Evolutionary conservation across 2,329 filamentous ascomycete species (phyloP).

Genomic region (Penicillium aurantiogriseum): DNA sequence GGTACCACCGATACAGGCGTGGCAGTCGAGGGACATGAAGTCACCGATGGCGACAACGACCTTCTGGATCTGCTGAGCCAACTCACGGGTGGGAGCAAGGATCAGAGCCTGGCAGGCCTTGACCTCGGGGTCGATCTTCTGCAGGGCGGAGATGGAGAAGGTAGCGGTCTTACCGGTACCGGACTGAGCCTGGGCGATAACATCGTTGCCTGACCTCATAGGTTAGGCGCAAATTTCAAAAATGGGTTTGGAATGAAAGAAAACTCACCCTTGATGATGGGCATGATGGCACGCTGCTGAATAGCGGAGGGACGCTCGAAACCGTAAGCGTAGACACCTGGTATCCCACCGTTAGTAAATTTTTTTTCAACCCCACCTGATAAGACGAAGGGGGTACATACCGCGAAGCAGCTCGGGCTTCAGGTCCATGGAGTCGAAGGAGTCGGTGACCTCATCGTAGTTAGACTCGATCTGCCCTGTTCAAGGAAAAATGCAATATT

Average conservation of each 20-base stretch:
- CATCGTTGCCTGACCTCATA: constrained; percentile 73
- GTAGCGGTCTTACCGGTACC: constrained; percentile 99
- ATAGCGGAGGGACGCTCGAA: constrained; percentile 99
- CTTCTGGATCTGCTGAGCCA: constrained; percentile 97
- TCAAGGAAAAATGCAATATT: constrained; percentile 22
- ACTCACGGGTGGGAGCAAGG: constrained; percentile 92
- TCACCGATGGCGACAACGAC: constrained; percentile 99
- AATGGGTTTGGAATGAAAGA: not conserved
- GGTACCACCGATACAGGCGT: constrained; percentile 96
- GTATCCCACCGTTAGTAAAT: constrained; percentile 25
- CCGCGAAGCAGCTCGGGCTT: constrained; percentile 96
- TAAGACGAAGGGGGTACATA: constrained; percentile 46
- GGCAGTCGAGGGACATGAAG: constrained; percentile 99
- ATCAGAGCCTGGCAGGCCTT: constrained; percentile 99
- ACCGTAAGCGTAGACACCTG: constrained; percentile 97
- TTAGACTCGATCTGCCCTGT: constrained; percentile 99
- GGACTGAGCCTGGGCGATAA: constrained; percentile 99
- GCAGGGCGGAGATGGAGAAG: constrained; percentile 97
- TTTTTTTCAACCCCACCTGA: constrained; percentile 24
- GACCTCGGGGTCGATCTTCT: constrained; percentile 94
- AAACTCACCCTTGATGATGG: constrained; percentile 92
- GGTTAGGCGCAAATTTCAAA: constrained; percentile 13
- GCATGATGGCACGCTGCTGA: constrained; percentile 99
- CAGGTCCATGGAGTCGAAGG: constrained; percentile 97
- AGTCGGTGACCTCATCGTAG: constrained; percentile 99